Evolutionary conservation across 2,329 filamentous ascomycete species (phyloP), one percentile per base, ranked within the genome.

Genomic region (Claviceps sp.): DNA sequence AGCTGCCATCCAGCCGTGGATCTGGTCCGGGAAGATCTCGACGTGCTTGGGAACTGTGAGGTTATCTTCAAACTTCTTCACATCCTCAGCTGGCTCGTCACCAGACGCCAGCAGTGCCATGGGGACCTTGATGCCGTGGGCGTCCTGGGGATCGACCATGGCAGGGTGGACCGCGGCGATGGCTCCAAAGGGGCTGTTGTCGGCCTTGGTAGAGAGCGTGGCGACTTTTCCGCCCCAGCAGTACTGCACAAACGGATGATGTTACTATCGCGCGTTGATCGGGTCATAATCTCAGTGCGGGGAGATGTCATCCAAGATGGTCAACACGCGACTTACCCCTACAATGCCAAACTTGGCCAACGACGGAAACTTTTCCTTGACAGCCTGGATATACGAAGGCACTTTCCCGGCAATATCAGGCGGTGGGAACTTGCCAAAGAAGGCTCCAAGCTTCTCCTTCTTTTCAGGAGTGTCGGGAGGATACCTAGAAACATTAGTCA

Each of bases 1-100:
- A 1, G 84, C 82, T 1, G 79, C 81, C 84, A 86, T 87, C 82
- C 82, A 87, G 45, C 84, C 84, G 66, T 87, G 84, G 61, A 82
- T 75, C 73, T 85, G 83, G 60, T 80, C 80, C 24, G 61, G 59
- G 60, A 85, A 86, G n/a, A 65, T 80, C 70, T 86, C 82, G 50
- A 85, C 75, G 56, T 81, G 74, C 60, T 81, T 79, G 53, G 76
- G 67, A 2, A 69, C 75, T 30, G 67, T 69, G 50, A 85, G 71
- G 9, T 68, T 69, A n/a, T 70, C 64, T 62, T 78, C 72, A 55
- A 79, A 81, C 62, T 77, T 70, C 63, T 78, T 68, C 42, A 83
- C 76, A 41, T 72, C 72, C 3, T 77, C 75, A 0, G 64, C 68
- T 3, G 70, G 63, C 70, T 86, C 81, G 57, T 87, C 84, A 61